Conservation (phyloP, 2,329 filamentous ascomycete genomes). For the Phoma sp. region DNA sequence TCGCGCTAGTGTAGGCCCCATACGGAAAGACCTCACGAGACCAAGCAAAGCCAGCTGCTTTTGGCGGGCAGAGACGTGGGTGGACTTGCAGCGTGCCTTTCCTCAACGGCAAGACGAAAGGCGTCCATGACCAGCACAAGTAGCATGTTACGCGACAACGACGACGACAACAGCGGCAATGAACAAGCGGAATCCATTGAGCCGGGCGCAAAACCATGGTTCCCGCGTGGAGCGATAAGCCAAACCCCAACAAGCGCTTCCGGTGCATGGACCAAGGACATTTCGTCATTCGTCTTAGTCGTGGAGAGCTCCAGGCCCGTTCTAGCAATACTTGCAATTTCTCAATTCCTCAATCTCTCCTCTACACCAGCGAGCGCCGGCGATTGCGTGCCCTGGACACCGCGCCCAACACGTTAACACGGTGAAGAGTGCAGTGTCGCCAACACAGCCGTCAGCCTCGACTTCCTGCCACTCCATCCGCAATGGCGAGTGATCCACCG, state of each 20-base stretch:
- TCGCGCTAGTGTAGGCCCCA: too few species aligned
- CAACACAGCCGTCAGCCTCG: background rate
- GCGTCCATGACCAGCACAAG: background rate
- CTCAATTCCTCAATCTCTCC: background rate
- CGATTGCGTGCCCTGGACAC: background rate
- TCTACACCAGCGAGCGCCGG: background rate
- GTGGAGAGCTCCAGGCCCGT: constrained; percentile 17
- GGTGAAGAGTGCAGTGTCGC: background rate
- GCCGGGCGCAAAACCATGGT: constrained; percentile 5
- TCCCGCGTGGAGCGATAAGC: constrained; percentile 12
- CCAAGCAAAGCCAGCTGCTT: background rate
- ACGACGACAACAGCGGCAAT: background rate
- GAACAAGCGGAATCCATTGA: background rate
- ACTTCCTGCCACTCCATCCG: background rate
- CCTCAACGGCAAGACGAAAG: accelerated
- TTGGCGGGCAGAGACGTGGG: background rate
- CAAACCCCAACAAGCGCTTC: constrained; percentile 3
- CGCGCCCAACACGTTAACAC: background rate
- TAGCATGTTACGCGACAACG: background rate
- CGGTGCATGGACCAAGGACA: background rate
- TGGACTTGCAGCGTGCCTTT: background rate
- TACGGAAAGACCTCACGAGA: too few species aligned
- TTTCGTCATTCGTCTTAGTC: background rate
- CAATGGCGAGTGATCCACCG: constrained; percentile 14
- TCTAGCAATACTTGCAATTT: constrained; percentile 1